These are phyloP conservation scores for Hyaloscypha hepaticicola DNA, from an alignment of 495 filamentous ascomycete species.

Conservation along the genomic window DNA sequence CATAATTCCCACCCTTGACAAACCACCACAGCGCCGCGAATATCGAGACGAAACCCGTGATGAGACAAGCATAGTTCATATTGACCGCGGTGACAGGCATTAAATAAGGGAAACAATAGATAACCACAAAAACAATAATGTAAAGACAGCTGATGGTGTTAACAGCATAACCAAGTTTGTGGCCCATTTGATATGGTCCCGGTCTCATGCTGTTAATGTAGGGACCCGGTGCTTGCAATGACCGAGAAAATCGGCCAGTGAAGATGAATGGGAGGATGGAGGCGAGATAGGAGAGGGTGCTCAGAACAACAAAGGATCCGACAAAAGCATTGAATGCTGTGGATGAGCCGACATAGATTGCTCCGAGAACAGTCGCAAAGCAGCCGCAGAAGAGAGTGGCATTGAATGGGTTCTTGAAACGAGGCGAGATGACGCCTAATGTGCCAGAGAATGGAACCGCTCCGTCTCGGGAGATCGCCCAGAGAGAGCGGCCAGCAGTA, in stretches of 20 bases:
- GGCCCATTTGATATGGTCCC: slow-evolving; percentile 61
- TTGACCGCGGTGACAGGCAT: slow-evolving; percentile 47
- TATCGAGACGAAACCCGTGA: slow-evolving; percentile 20
- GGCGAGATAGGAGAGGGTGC: slow-evolving; percentile 61
- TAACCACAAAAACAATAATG: slow-evolving; percentile 61
- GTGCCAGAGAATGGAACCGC: slow-evolving; percentile 43
- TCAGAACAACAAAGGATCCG: slow-evolving; percentile 62
- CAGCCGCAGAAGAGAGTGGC: slow-evolving; percentile 55
- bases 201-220: slow-evolving; percentile 31
- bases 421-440: slow-evolving; percentile 39
- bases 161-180: slow-evolving; percentile 50
- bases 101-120: slow-evolving; percentile 63
- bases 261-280: slow-evolving; percentile 67
- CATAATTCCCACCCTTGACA: slow-evolving; percentile 18
- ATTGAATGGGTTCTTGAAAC: slow-evolving; percentile 56
- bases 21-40: slow-evolving; percentile 24
- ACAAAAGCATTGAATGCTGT: slow-evolving; percentile 71
- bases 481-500: slow-evolving; percentile 44
- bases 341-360: slow-evolving; percentile 61
- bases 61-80: slow-evolving; percentile 52
- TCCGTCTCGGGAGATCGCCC: slow-evolving; percentile 72
- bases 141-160: slow-evolving; percentile 56
- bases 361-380: slow-evolving; percentile 58
- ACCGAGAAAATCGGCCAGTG: slow-evolving; percentile 41
- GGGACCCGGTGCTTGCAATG: slow-evolving; percentile 8